A percentile compares a stretch with the other conserved stretches of the same genome.
These are phyloP conservation scores for Suillus variegatus DNA, from an alignment of 768 basidiomycete species.

Conservation along the genomic window DNA sequence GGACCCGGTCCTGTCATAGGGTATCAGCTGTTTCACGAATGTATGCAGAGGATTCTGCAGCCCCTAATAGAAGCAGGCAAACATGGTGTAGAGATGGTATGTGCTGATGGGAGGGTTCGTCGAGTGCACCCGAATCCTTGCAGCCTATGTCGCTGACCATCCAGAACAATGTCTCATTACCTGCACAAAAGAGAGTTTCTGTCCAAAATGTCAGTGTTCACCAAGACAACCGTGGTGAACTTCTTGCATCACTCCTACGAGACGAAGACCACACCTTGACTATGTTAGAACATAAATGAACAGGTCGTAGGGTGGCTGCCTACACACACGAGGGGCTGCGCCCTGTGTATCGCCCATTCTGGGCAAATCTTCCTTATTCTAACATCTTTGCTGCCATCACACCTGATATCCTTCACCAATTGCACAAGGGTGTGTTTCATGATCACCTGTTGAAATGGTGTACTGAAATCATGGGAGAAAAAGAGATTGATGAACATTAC, in stretches of 20 bases:
- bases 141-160: conserved; percentile 40
- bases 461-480: conserved; percentile 6
- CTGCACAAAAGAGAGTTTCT: conserved; percentile 23
- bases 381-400: conserved; percentile 26
- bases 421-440: conserved; percentile 41
- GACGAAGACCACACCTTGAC: background rate
- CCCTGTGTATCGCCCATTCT: conserved; percentile 23
- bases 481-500: conserved; percentile 15
- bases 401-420: conserved; percentile 38
- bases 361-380: conserved; percentile 27
- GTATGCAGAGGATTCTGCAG: conserved; percentile 33
- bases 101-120: conserved; percentile 37
- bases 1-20: conserved; percentile 6
- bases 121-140: conserved; percentile 40
- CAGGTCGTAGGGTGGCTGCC: conserved; percentile 41
- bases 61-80: conserved; percentile 32
- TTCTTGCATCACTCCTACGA: background rate
- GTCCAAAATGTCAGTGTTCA: conserved; percentile 22
- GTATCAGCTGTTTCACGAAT: conserved; percentile 37
- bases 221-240: background rate
- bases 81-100: conserved; percentile 33
- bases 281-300: conserved; percentile 10
- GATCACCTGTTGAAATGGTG: conserved; percentile 42
- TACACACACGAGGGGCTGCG: conserved; percentile 39
- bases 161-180: conserved; percentile 45